A percentile compares a stretch with the other conserved stretches of the same genome.
Evolutionary conservation across 1,284 basidiomycete species (phyloP).

Genomic region (Caloboletus inedulis): DNA sequence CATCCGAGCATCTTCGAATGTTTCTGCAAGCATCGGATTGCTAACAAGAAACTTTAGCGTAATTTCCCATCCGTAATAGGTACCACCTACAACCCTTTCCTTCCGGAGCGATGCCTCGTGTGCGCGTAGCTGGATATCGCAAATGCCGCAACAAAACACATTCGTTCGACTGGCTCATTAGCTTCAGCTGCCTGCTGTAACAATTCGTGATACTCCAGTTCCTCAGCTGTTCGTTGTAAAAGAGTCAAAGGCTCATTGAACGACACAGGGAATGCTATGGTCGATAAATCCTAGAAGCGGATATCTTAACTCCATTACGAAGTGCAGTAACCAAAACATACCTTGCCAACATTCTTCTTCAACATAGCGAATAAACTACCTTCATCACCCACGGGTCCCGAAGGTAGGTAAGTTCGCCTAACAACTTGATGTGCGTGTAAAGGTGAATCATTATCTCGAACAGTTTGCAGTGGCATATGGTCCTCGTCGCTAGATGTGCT

Average conservation of each 20-base stretch:
- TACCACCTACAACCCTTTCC: conserved; percentile 79
- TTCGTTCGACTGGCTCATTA: conserved; percentile 67
- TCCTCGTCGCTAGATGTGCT: conserved; percentile 42
- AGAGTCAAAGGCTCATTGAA: conserved; percentile 88
- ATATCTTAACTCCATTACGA: background rate
- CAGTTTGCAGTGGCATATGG: conserved; percentile 5
- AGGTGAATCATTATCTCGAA: conserved; percentile 14
- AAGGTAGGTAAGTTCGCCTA: conserved; percentile 65
- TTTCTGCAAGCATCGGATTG: conserved; percentile 87
- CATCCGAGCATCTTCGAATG: conserved; percentile 79
- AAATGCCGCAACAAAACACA: conserved; percentile 79
- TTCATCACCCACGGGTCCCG: conserved; percentile 72
- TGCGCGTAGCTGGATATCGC: conserved; percentile 83
- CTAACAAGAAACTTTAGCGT: conserved; percentile 37
- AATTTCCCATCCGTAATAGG: conserved; percentile 1
- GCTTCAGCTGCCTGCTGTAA: conserved; percentile 62
- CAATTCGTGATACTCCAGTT: conserved; percentile 76
- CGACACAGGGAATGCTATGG: conserved; percentile 79
- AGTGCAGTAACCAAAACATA: conserved; percentile 29
- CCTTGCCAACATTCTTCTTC: conserved; percentile 93
- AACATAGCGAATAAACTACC: conserved; percentile 83
- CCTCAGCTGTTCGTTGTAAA: conserved; percentile 78
- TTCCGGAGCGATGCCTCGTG: conserved; percentile 72
- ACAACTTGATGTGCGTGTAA: conserved; percentile 36
- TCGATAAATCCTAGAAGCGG: conserved; percentile 68